Conservation (phyloP, 1,139 yeast species). For the Hyphopichia pseudoburtonii region DNA sequence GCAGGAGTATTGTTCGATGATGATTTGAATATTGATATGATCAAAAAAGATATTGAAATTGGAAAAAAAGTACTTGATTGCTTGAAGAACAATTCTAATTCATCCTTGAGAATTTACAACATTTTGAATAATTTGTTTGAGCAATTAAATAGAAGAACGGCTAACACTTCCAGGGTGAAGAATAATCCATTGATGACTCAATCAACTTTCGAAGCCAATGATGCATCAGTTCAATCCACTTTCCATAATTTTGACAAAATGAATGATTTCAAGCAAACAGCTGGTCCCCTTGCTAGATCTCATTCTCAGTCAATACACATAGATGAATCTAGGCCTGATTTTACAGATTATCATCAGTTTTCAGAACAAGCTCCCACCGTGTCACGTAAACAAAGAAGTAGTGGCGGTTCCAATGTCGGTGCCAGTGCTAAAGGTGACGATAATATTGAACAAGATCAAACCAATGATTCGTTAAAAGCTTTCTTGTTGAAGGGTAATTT, state of each 20-base stretch:
- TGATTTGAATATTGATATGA: conserved; percentile 63
- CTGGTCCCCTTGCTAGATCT: not conserved
- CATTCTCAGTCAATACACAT: not conserved
- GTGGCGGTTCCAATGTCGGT: not conserved
- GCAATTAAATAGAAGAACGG: conserved; percentile 70
- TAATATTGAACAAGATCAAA: not conserved
- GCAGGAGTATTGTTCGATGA: conserved; percentile 56
- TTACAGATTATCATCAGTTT: not conserved
- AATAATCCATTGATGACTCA: conserved; percentile 7
- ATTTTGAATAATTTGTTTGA: conserved; percentile 79
- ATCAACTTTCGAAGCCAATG: conserved; percentile 9
- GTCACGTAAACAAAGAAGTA: not conserved
- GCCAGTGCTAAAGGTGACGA: not conserved
- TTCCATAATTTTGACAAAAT: conserved; percentile 37
- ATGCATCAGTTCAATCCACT: conserved; percentile 25
- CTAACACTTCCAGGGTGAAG: conserved; percentile 33
- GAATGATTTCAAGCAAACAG: conserved; percentile 21
- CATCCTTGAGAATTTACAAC: conserved; percentile 79
- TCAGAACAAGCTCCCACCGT: not conserved
- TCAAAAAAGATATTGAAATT: conserved; percentile 74
- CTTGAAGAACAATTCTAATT: conserved; percentile 70
- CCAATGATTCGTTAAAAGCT: conserved; percentile 4
- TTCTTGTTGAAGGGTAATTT: conserved; percentile 1
- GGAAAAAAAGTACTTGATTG: conserved; percentile 75
- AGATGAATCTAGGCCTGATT: not conserved